These are phyloP conservation scores for Aspergillus quadrilineatus DNA, from an alignment of 2,329 filamentous ascomycete genomes.

Conservation along the genomic window DNA sequence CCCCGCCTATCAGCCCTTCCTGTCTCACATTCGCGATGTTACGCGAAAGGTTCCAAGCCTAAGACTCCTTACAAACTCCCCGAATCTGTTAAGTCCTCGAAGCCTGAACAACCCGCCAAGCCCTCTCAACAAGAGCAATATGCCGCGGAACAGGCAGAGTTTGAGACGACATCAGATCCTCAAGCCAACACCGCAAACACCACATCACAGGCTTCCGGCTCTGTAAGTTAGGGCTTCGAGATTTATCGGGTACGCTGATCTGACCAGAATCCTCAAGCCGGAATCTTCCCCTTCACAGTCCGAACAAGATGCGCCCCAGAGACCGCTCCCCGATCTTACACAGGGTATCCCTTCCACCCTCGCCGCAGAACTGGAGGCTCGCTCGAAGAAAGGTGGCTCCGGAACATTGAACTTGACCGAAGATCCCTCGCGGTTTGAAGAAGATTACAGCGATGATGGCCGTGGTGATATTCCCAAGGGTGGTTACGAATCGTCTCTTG, in stretches of 20 bases:
- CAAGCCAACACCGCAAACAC: constrained; percentile 34
- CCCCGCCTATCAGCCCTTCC: constrained; percentile 35
- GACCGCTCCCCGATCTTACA: constrained; percentile 84
- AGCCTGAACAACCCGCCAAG: constrained; percentile 27
- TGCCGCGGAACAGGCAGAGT: constrained; percentile 41
- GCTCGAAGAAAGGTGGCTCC: constrained; percentile 37
- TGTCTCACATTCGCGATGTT: constrained; percentile 38
- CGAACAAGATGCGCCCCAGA: constrained; percentile 46
- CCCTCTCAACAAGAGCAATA: constrained; percentile 28
- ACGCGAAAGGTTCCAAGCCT: constrained; percentile 38
- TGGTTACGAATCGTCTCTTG: constrained; percentile 86
- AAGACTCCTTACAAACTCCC: constrained; percentile 38
- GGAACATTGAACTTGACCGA: constrained; percentile 54
- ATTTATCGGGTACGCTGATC: not conserved
- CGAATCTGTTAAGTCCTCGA: constrained; percentile 30
- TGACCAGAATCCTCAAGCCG: constrained; percentile 30
- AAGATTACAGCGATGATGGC: constrained; percentile 50
- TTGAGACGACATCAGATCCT: constrained; percentile 35
- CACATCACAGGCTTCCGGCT: constrained; percentile 26
- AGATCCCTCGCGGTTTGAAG: constrained; percentile 46
- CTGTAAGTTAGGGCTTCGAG: constrained; percentile 26
- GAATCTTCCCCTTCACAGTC: constrained; percentile 37
- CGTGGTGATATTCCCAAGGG: constrained; percentile 68
- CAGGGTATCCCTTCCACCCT: constrained; percentile 91
- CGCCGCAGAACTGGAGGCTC: constrained; percentile 66